Evolutionary conservation across 805 yeast species (phyloP).

Genomic region (Candida quercuum): DNA sequence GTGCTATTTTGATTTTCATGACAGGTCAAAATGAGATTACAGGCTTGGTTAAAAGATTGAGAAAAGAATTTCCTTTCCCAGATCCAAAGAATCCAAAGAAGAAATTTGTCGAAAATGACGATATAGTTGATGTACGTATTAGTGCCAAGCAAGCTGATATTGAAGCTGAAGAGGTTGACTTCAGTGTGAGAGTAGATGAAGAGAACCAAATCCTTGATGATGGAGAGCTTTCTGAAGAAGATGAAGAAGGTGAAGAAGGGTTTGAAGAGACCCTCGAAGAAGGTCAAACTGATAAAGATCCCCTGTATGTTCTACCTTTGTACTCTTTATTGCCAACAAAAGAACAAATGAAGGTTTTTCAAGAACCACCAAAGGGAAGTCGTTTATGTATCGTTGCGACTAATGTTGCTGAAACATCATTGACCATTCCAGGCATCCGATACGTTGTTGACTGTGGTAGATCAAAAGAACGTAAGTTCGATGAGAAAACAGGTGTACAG

Average conservation of each 20-base stretch:
- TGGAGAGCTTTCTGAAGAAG: constrained; percentile 31
- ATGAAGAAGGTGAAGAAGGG: constrained; percentile 49
- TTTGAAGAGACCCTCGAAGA: constrained; percentile 66
- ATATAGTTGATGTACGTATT: constrained; percentile 40
- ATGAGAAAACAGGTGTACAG: constrained; percentile 85
- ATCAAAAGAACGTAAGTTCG: constrained; percentile 79
- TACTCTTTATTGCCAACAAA: constrained; percentile 91
- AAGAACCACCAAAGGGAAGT: constrained; percentile 77
- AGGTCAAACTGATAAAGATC: constrained; percentile 68
- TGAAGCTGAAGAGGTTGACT: constrained; percentile 88
- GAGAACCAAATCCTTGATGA: constrained; percentile 29
- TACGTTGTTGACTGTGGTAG: constrained; percentile 96
- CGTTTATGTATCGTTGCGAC: constrained; percentile 93
- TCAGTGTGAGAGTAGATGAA: constrained; percentile 42
- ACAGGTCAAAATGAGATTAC: constrained; percentile 94
- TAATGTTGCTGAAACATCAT: constrained; percentile 95
- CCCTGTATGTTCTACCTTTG: constrained; percentile 84
- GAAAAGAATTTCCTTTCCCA: constrained; percentile 61
- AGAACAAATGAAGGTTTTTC: constrained; percentile 91
- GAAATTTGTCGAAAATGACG: constrained; percentile 26
- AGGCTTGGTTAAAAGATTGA: constrained; percentile 62
- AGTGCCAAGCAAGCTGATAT: constrained; percentile 56
- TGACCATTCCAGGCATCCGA: constrained; percentile 92
- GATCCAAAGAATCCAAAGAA: constrained; percentile 24
- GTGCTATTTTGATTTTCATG: constrained; percentile 85